Evolutionary conservation across 83 land plant genomes (phyloP).

Genomic region (Isoetes engelmannii): DNA sequence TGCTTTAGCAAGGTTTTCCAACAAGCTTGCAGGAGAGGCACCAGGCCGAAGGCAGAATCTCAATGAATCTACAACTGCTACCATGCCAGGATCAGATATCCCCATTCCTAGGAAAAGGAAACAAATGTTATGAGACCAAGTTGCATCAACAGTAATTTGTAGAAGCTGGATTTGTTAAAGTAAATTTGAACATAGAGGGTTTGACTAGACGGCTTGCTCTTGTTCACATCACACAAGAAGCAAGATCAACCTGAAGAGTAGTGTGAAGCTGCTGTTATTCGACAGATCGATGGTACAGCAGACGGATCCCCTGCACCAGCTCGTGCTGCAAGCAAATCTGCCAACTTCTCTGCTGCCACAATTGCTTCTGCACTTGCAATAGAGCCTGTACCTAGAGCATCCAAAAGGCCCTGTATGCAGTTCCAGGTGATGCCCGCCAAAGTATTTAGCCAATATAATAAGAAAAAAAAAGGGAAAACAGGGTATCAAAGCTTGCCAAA

Average conservation of each 20-base stretch:
- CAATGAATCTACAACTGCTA: conserved; percentile 68
- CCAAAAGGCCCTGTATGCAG: conserved; percentile 62
- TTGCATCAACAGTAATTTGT: too few relatives aligned
- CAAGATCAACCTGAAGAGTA: conserved; percentile 49
- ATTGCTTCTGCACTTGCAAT: conserved; percentile 73
- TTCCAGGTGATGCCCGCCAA: neutral
- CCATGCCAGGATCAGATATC: conserved; percentile 55
- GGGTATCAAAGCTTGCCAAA: neutral
- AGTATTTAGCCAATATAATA: neutral
- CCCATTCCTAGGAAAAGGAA: conserved; percentile 5
- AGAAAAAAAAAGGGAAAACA: neutral
- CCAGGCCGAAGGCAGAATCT: conserved; percentile 73
- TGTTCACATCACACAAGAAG: too few relatives aligned
- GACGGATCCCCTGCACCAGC: conserved; percentile 98
- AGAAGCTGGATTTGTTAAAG: too few relatives aligned
- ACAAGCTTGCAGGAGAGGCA: conserved; percentile 74
- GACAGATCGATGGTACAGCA: conserved; percentile 85
- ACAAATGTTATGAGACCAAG: too few relatives aligned
- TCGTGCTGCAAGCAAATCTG: conserved; percentile 74
- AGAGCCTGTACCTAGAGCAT: conserved; percentile 68
- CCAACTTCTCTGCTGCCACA: conserved; percentile 82
- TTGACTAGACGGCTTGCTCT: too few relatives aligned
- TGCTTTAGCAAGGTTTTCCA: conserved; percentile 83
- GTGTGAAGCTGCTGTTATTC: conserved; percentile 73
- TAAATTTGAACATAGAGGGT: too few relatives aligned